Evolutionary conservation across 2,329 filamentous ascomycete species (phyloP).

Genomic region (Ophiostoma angusticollis): DNA sequence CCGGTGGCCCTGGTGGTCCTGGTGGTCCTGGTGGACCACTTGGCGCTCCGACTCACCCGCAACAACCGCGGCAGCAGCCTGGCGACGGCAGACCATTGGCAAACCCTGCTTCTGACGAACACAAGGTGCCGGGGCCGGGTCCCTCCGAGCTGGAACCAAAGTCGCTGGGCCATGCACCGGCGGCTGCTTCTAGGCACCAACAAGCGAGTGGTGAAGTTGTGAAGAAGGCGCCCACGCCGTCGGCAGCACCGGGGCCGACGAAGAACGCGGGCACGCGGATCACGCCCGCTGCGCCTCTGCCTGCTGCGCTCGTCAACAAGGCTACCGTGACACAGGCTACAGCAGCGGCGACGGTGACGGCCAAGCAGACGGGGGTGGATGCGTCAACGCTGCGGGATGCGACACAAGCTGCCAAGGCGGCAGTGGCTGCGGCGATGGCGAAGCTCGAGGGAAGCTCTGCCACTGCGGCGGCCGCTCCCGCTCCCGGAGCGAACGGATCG

Average conservation of each 20-base stretch:
- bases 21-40: conserved; percentile 21
- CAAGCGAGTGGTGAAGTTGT: conserved; percentile 16
- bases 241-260: conserved; percentile 12
- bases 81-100: conserved; percentile 34
- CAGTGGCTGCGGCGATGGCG: conserved; percentile 70
- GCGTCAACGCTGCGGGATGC: conserved; percentile 46
- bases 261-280: conserved; percentile 39
- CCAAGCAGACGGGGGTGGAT: conserved; percentile 24
- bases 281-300: conserved; percentile 53
- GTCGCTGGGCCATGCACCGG: conserved; percentile 27
- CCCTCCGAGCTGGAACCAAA: conserved; percentile 43
- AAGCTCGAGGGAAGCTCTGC: conserved; percentile 39
- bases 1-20: conserved; percentile 13
- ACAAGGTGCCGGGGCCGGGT: conserved; percentile 23
- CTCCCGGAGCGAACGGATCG: conserved; percentile 23
- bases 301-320: conserved; percentile 29
- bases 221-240: background rate
- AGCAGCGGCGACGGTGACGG: conserved; percentile 25
- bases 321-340: conserved; percentile 16
- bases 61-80: conserved; percentile 18
- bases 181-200: conserved; percentile 22
- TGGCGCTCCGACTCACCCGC: conserved; percentile 13
- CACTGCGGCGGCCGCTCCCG: conserved; percentile 16
- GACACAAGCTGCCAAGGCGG: conserved; percentile 61
- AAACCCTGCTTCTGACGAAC: conserved; percentile 36